A percentile compares a stretch with the other conserved stretches of the same genome.
phyloP scores from a whole-genome alignment of 208 protist species.

The Leptomonas pyrrhocoris region DNA sequence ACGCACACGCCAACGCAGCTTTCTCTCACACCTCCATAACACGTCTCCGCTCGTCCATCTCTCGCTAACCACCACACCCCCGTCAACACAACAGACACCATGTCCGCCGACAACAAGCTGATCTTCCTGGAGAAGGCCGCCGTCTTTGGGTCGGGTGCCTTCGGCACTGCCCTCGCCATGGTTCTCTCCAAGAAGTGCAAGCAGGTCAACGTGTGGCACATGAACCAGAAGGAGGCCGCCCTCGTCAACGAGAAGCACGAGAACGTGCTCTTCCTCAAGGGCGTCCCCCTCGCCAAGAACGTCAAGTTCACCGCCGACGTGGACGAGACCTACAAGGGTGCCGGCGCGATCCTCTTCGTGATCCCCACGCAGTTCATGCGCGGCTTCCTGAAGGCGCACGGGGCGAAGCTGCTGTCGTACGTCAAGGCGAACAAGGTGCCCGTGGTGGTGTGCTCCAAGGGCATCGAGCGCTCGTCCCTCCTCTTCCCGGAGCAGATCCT shows the following conservation, averaged over 20 bases:
- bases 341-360: conserved; percentile 77
- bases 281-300: conserved; percentile 53
- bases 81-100: no score
- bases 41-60: no score
- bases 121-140: conserved; percentile 57
- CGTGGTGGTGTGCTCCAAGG: conserved; percentile 78
- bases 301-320: conserved; percentile 65
- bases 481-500: conserved; percentile 83
- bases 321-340: conserved; percentile 42
- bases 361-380: conserved; percentile 88
- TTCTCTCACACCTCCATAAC: no score
- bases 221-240: conserved; percentile 54
- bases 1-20: no score
- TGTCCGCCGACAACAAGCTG: conserved; percentile 22
- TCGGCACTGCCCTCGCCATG: conserved; percentile 43
- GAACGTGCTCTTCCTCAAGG: conserved; percentile 80
- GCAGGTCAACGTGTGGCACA: conserved; percentile 79
- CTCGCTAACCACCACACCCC: no score
- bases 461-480: conserved; percentile 78
- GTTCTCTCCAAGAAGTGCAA: conserved; percentile 73
- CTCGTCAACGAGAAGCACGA: conserved; percentile 68
- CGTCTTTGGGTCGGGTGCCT: conserved; percentile 78
- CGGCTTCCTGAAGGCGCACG: conserved; percentile 64
- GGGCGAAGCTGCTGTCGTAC: conserved; percentile 34
- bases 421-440: conserved; percentile 46